Evolutionary conservation across 768 basidiomycete species (phyloP).

Genomic region (Russula brevipes): DNA sequence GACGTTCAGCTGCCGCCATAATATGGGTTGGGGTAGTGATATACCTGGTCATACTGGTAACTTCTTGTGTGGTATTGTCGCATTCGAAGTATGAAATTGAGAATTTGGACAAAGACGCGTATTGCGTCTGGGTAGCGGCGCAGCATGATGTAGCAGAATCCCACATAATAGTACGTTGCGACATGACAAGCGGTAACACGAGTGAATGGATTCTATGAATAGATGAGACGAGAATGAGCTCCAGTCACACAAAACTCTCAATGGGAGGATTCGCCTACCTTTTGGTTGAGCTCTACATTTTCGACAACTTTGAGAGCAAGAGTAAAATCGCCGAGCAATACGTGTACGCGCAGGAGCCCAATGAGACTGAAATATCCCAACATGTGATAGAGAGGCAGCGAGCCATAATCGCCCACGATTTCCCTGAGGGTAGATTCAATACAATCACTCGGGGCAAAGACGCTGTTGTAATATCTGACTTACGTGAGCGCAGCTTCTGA

Average conservation of each 20-base stretch:
- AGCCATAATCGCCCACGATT: conserved; percentile 87
- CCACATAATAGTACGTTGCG: conserved; percentile 91
- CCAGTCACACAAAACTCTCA: not conserved
- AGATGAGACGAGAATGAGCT: not conserved
- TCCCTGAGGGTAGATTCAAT: conserved; percentile 43
- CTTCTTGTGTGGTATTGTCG: conserved; percentile 94
- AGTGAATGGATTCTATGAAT: conserved; percentile 68
- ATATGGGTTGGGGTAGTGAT: conserved; percentile 23
- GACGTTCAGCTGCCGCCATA: not conserved
- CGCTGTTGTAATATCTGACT: conserved; percentile 30
- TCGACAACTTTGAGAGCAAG: conserved; percentile 95
- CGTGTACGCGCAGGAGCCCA: conserved; percentile 92
- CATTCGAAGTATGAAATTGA: conserved; percentile 95
- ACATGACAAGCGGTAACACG: conserved; percentile 97
- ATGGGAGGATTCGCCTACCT: conserved; percentile 38
- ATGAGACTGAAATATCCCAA: conserved; percentile 97
- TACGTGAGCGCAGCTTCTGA: conserved; percentile 79
- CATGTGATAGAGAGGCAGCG: conserved; percentile 84
- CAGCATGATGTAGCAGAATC: conserved; percentile 95
- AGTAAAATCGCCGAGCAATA: conserved; percentile 91
- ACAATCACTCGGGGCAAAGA: not conserved
- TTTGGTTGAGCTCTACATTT: conserved; percentile 87
- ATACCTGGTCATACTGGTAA: conserved; percentile 92
- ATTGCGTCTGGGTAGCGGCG: conserved; percentile 93
- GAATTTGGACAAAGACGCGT: conserved; percentile 84